A percentile compares a stretch with the other conserved stretches of the same genome.
Conservation (phyloP, 2,329 filamentous ascomycete species). For the Arthrinium puccinioides region DNA sequence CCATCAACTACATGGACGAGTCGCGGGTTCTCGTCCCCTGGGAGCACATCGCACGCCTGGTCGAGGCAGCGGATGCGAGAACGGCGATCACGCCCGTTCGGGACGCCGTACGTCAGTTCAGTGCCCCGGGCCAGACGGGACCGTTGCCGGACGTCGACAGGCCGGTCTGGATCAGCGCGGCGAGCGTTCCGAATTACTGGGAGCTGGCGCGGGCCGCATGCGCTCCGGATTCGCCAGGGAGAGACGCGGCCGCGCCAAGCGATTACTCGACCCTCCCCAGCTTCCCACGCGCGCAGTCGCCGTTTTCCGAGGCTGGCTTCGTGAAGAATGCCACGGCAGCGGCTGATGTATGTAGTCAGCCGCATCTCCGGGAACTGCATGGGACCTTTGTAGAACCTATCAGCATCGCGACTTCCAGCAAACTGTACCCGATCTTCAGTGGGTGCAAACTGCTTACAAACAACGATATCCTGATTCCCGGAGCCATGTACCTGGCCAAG, state of each 20-base stretch:
- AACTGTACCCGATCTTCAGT: conserved; percentile 53
- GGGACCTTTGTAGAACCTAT: conserved; percentile 50
- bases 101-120: not conserved
- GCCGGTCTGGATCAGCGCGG: conserved; percentile 36
- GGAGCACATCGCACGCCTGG: conserved; percentile 40
- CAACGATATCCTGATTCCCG: conserved; percentile 58
- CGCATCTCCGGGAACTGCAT: conserved; percentile 42
- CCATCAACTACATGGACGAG: conserved; percentile 59
- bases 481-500: conserved; percentile 55
- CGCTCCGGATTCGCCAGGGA: conserved; percentile 44
- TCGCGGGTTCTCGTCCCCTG: conserved; percentile 54
- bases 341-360: conserved; percentile 52
- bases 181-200: conserved; percentile 54
- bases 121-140: too few species aligned
- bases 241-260: conserved; percentile 20
- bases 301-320: conserved; percentile 37
- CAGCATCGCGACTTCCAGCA: conserved; percentile 41
- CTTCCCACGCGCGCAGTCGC: conserved; percentile 14
- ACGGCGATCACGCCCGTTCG: not conserved
- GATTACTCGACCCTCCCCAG: conserved; percentile 13
- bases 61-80: not conserved
- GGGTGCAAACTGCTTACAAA: conserved; percentile 57
- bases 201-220: conserved; percentile 49
- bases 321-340: conserved; percentile 52
- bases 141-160: conserved; percentile 29